Evolutionary conservation across 768 basidiomycete species (phyloP).

Genomic region (Boletus tylopilopsis): DNA sequence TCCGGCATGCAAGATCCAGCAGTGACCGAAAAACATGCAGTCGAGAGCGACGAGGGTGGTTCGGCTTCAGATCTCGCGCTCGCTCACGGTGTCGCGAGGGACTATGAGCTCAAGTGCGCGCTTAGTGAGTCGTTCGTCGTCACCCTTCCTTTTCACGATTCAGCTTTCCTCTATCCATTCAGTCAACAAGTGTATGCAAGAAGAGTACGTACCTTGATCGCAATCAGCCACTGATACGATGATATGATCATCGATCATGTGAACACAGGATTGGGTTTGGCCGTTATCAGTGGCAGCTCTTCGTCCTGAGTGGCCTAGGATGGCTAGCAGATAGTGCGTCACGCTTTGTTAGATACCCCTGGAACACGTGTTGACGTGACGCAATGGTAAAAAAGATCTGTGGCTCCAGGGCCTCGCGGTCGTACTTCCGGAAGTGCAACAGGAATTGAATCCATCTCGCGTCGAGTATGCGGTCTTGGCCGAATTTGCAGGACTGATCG

Average conservation of each 20-base stretch:
- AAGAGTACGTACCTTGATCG: constrained; percentile 35
- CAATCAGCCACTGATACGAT: constrained; percentile 1
- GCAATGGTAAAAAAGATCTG: constrained; percentile 16
- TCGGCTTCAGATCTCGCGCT: constrained; percentile 1
- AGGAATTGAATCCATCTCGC: constrained; percentile 40
- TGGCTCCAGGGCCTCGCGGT: constrained; percentile 49
- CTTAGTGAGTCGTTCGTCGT: constrained; percentile 21
- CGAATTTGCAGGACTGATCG: constrained; percentile 46
- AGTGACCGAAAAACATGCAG: constrained; percentile 16
- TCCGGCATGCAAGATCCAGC: neutral
- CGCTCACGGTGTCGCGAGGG: constrained; percentile 26
- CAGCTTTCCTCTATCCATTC: neutral
- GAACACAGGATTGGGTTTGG: constrained; percentile 47
- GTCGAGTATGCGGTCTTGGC: constrained; percentile 46
- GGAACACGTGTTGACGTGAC: constrained; percentile 18
- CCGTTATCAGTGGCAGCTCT: constrained; percentile 46
- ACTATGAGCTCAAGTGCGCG: constrained; percentile 34
- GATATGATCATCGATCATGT: neutral
- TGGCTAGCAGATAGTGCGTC: constrained; percentile 48
- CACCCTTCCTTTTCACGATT: neutral
- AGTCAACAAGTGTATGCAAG: constrained; percentile 47
- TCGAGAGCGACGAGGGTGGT: constrained; percentile 12
- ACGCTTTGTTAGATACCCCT: constrained; percentile 5
- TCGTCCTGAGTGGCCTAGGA: constrained; percentile 43
- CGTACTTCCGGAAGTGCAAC: constrained; percentile 41